Conservation (phyloP, 257 asterid genomes). For the Solanum habrochaites region DNA sequence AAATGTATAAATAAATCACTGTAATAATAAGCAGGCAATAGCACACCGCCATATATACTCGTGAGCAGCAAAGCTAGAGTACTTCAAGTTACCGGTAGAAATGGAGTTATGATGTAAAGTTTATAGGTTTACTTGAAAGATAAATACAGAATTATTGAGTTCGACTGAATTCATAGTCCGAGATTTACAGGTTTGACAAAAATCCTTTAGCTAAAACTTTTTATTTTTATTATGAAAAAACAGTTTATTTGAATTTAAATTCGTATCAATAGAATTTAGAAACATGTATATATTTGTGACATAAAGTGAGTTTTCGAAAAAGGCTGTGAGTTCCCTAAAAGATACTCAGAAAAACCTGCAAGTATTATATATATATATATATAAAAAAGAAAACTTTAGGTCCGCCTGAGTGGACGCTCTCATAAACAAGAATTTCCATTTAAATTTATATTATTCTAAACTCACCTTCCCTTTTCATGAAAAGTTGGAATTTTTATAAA, state of each 20-base stretch:
- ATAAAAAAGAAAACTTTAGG: no score
- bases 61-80: background rate
- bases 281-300: background rate
- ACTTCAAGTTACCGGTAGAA: background rate
- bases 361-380: background rate
- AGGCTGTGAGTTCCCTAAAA: background rate
- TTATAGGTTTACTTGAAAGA: background rate
- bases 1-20: background rate
- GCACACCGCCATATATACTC: background rate
- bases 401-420: no score
- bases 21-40: background rate
- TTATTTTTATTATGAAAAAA: background rate
- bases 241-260: background rate
- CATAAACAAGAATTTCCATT: fast-evolving
- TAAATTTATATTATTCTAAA: no score
- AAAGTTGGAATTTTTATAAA: no score
- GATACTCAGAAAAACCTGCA: background rate
- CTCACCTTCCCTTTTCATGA: fast-evolving
- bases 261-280: background rate
- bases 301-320: background rate
- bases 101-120: background rate
- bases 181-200: background rate
- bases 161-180: background rate
- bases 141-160: background rate
- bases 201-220: background rate